phyloP scores from a whole-genome alignment of 2,329 filamentous ascomycete genomes.

The Thermochaetoides dissita region DNA sequence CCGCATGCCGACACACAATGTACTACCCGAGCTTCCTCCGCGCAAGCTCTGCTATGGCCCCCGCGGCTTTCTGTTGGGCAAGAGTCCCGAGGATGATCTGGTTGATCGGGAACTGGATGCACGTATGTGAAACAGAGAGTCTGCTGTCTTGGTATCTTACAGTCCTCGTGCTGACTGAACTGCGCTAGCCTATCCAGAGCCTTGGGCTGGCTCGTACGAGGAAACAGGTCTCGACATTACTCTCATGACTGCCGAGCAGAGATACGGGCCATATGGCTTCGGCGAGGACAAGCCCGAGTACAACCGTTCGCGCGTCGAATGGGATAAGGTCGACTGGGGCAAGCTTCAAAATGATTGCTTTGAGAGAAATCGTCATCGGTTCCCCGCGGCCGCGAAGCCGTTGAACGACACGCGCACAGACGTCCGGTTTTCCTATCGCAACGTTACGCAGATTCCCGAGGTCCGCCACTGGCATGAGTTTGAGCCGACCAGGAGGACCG shows the following conservation, averaged over 20 bases:
- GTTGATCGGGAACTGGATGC: constrained; percentile 11
- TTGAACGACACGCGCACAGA: constrained; percentile 10
- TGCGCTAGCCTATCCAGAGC: constrained; percentile 17
- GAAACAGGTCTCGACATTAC: constrained; percentile 18
- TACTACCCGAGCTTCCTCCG: constrained; percentile 11
- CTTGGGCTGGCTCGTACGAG: constrained; percentile 20
- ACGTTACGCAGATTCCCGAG: constrained; percentile 12
- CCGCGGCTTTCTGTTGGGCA: constrained; percentile 15
- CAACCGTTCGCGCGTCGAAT: constrained; percentile 18
- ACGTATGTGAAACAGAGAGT: constrained; percentile 7
- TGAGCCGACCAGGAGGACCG: constrained; percentile 17
- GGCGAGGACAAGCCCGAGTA: constrained; percentile 17
- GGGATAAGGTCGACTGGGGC: constrained; percentile 23
- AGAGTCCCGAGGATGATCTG: constrained; percentile 18
- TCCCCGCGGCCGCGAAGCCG: constrained; percentile 15
- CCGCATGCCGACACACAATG: constrained; percentile 14
- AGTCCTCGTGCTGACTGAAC: constrained; percentile 3
- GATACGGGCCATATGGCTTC: constrained; percentile 20
- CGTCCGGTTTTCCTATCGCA: constrained; percentile 9
- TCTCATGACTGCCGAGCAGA: constrained; percentile 19
- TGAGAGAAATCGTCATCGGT: constrained; percentile 37
- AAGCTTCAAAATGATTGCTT: constrained; percentile 25
- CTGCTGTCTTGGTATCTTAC: neutral
- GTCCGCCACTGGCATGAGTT: constrained; percentile 19
- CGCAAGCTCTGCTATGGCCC: constrained; percentile 18